These are phyloP conservation scores for Gleditsia sinensis DNA, from an alignment of 306 rosid genomes.

Conservation along the genomic window DNA sequence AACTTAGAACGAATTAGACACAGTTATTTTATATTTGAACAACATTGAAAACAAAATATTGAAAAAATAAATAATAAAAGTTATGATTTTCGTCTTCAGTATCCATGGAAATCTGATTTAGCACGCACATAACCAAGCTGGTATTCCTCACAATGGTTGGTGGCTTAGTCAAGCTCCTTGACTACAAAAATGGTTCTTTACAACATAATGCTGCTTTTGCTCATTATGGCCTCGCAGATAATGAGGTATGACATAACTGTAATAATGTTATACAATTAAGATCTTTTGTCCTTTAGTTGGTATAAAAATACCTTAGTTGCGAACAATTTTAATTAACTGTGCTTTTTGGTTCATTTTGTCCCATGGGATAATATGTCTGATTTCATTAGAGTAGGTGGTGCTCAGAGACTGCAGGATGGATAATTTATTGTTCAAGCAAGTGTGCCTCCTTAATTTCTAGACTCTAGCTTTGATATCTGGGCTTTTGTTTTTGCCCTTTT, in stretches of 20 bases:
- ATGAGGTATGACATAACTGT: constrained; percentile 67
- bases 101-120: too few relatives aligned
- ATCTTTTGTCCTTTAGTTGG: constrained; percentile 11
- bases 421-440: constrained; percentile 96
- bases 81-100: too few relatives aligned
- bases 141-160: constrained; percentile 96
- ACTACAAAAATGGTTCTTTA: constrained; percentile 95
- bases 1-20: too few relatives aligned
- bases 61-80: too few relatives aligned
- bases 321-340: constrained; percentile 37
- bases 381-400: constrained; percentile 96
- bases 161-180: constrained; percentile 94
- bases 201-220: constrained; percentile 99
- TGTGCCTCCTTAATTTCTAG: constrained; percentile 15
- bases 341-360: constrained; percentile 39
- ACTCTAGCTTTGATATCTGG: constrained; percentile 12
- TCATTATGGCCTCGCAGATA: constrained; percentile 97
- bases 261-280: constrained; percentile 26
- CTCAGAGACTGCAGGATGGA: constrained; percentile 95
- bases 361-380: constrained; percentile 90
- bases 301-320: constrained; percentile 27
- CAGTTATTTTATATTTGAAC: too few relatives aligned
- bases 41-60: too few relatives aligned
- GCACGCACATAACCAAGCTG: constrained; percentile 97
- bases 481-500: constrained; percentile 25